Evolutionary conservation across 1,284 basidiomycete genomes (phyloP), one percentile per base, ranked within the genome.

Genomic region (Sporisorium iseilematis-ciliati): DNA sequence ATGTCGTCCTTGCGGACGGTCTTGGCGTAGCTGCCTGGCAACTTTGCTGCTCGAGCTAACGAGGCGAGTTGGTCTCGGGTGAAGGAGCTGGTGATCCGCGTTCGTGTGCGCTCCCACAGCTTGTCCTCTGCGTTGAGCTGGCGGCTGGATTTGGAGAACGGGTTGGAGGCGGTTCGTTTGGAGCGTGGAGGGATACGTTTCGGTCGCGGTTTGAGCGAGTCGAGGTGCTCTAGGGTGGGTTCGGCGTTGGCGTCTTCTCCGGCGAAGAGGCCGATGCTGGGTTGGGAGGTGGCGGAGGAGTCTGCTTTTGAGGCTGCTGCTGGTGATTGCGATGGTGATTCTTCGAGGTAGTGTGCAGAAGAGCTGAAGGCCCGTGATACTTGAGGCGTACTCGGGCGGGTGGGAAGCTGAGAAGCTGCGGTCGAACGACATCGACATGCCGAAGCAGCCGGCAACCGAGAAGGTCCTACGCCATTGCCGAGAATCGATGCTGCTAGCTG

Each of bases 141-240:
- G 42, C 16, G 48, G 38, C 25, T 20, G 5, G 49, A 16, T 20
- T 75, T 67, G 52, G 59, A 43, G 61, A 75, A 70, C 2, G 65
- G 67, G 18, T 52, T 65, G 50, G 41, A 52, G 7, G n/a, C 41
- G 20, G 18, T 46, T 5, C 64, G 53, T 23, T 50, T 52, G 2
- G 48, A 8, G 1, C 50, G 55, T 18, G 43, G 55, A 2, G 35
- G 57, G 29, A 21, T 20, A 1, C 54, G 43, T 4, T 42, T 48
- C 3, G 35, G 20, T 4, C 56, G 60, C 0, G 74, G 74, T 20
- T 66, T 72, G 42, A 77, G 62, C 31, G 74, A 69, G 45, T 77
- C 74, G 42, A 77, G 69, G 45, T 77, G 66, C 20, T 72, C 69
- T 3, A 77, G 51, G 0, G 74, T 77, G 3, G 69, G 74, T 21